These are phyloP conservation scores for Ophioceras dolichostomum DNA, from an alignment of 2,329 filamentous ascomycete species.

Conservation along the genomic window DNA sequence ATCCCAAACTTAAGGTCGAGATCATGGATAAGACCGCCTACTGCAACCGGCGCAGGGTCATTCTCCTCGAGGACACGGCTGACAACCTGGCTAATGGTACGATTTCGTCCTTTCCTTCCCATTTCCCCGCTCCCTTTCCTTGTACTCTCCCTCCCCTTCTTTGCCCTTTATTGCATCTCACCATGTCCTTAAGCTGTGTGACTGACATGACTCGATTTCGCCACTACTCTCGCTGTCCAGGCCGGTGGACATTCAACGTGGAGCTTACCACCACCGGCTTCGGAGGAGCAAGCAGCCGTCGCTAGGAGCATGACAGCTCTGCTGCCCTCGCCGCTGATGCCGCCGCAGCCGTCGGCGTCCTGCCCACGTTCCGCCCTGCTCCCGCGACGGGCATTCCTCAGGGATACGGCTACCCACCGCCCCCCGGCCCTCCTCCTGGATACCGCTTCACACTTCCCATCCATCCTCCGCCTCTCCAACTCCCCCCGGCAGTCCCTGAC, in stretches of 20 bases:
- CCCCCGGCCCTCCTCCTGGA: too few relatives aligned
- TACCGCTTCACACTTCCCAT: too few relatives aligned
- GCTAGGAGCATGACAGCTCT: constrained; percentile 6
- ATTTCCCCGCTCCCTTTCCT: neutral
- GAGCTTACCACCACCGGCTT: constrained; percentile 19
- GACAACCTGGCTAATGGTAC: constrained; percentile 81
- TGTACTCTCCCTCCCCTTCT: constrained; percentile 11
- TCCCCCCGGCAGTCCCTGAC: too few relatives aligned
- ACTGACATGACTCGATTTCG: neutral
- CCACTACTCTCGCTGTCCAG: constrained; percentile 13
- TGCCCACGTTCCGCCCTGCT: too few relatives aligned
- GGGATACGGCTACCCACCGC: too few relatives aligned
- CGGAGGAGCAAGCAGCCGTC: too few relatives aligned
- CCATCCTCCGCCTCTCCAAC: too few relatives aligned
- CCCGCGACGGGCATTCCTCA: too few relatives aligned
- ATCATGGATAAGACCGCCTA: constrained; percentile 99
- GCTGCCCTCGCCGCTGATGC: too few relatives aligned
- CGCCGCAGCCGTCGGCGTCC: too few relatives aligned
- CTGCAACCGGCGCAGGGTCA: constrained; percentile 84
- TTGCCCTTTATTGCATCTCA: neutral
- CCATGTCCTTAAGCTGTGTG: constrained; percentile 5
- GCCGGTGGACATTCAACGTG: constrained; percentile 33
- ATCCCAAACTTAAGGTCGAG: constrained; percentile 87
- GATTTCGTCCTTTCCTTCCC: constrained; percentile 16
- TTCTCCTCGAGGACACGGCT: constrained; percentile 83